A percentile compares a stretch with the other conserved stretches of the same genome.
These are phyloP conservation scores for Odontarrhena argentea DNA, from an alignment of 345 rosid species.

Conservation along the genomic window DNA sequence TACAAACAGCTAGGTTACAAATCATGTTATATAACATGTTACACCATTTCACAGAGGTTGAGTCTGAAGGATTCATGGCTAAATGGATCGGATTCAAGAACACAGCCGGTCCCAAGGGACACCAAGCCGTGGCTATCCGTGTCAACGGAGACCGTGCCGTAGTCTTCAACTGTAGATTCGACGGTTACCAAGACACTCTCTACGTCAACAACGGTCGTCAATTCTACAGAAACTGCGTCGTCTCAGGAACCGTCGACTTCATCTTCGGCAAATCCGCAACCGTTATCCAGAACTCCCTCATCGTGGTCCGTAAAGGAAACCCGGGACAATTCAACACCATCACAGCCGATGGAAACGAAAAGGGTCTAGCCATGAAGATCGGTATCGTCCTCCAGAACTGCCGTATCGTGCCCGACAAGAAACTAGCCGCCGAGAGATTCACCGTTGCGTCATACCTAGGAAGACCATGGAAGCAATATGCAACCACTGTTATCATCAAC, in stretches of 20 bases:
- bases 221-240: conserved; percentile 66
- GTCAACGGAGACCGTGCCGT: conserved; percentile 57
- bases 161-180: conserved; percentile 61
- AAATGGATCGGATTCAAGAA: conserved; percentile 64
- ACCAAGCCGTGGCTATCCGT: conserved; percentile 74
- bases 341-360: conserved; percentile 61
- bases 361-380: conserved; percentile 36
- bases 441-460: conserved; percentile 60
- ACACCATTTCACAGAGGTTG: conserved; percentile 47
- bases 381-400: conserved; percentile 75
- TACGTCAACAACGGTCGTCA: conserved; percentile 60
- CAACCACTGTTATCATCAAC: conserved; percentile 66
- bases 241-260: conserved; percentile 80
- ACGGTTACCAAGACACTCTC: conserved; percentile 75
- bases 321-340: conserved; percentile 56
- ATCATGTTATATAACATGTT: not conserved
- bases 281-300: conserved; percentile 67
- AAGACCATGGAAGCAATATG: conserved; percentile 71
- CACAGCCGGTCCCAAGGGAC: conserved; percentile 70
- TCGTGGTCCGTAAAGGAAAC: conserved; percentile 57
- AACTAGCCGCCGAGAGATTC: conserved; percentile 44
- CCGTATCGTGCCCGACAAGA: conserved; percentile 66
- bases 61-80: conserved; percentile 61
- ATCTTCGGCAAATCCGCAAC: conserved; percentile 65
- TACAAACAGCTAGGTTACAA: not conserved